These are phyloP conservation scores for Fraxinus xanthoxyloides DNA, from an alignment of 305 asterid species.

Conservation along the genomic window DNA sequence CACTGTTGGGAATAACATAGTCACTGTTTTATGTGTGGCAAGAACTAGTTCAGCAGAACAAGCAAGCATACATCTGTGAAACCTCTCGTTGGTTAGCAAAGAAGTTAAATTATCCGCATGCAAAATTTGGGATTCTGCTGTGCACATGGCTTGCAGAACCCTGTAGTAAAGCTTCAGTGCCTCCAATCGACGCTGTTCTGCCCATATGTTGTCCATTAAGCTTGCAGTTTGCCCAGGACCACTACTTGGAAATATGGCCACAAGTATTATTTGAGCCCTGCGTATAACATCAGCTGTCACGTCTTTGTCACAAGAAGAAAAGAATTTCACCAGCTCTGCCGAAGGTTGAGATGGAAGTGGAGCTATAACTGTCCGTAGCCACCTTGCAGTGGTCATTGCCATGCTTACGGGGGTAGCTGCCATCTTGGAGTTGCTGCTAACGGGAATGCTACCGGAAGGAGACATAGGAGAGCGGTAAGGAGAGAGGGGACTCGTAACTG, in stretches of 20 bases:
- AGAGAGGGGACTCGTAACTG: constrained; percentile 76
- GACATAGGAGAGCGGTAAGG: constrained; percentile 68
- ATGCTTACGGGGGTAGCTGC: constrained; percentile 96
- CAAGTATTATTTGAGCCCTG: constrained; percentile 88
- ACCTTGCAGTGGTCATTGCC: constrained; percentile 96
- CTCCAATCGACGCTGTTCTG: constrained; percentile 92
- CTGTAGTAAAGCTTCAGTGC: constrained; percentile 87
- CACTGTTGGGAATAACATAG: constrained; percentile 94
- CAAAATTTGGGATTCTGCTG: constrained; percentile 83
- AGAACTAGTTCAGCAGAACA: constrained; percentile 99
- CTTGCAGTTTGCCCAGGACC: constrained; percentile 80
- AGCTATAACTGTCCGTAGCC: constrained; percentile 88
- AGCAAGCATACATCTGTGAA: constrained; percentile 99
- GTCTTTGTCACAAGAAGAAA: constrained; percentile 82
- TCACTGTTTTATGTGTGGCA: constrained; percentile 96
- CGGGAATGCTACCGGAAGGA: constrained; percentile 38
- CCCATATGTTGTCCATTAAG: constrained; percentile 93
- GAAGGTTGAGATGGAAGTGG: constrained; percentile 91
- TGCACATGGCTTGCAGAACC: constrained; percentile 91
- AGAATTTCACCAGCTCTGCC: constrained; percentile 68
- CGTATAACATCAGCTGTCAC: constrained; percentile 75
- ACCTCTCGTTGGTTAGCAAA: constrained; percentile 89
- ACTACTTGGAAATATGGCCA: constrained; percentile 92
- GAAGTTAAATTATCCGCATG: constrained; percentile 78
- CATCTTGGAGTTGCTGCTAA: constrained; percentile 51